Evolutionary conservation across 179 eudicot species (phyloP), one percentile per base, ranked within the genome.

Genomic region (Corrigiola litoralis): DNA sequence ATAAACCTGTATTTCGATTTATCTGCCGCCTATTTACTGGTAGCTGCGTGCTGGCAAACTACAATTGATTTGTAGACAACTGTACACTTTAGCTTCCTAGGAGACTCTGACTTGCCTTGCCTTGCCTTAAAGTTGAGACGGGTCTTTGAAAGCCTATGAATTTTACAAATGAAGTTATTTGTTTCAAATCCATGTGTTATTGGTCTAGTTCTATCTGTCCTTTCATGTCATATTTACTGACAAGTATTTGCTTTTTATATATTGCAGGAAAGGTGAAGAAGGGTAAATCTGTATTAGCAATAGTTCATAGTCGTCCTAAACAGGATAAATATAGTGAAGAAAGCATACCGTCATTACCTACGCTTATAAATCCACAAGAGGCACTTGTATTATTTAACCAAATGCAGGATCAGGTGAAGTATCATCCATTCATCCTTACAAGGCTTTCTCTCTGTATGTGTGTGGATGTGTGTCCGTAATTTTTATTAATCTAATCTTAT

Each of bases 211-310:
- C 59, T 41, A 48, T 23, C 24, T 68, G 2, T 49, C 57, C 21
- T 31, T 21, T 31, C 9, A 27, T 38, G 67, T 36, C 23, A 21
- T 24, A 16, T 53, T 37, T 66, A 52, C 47, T 55, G 28, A 56
- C 37, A 42, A 2, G 48, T 44, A 21, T 18, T 16, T 21, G 33
- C 18, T 41, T 6, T 37, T 77, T 23, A 8, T 66, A 29, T 41
- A 24, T 59, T 44, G 52, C 69, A 89, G 96, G 96, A 37, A 82
- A 79, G 81, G 95, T 94, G 75, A 94, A 94, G 67, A 90, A 78
- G 79, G 90, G 82, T 34, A 67, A 61, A 45, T 77, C 83, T 59
- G 67, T 24, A 29, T 53, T 86, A 72, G 73, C 65, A 44, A 74
- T 94, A 34, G 63, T 77, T 51, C 87, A 90, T 66, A 88, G 78